Base-by-base conservation (phyloP, 2,329 filamentous ascomycete species). In the Fusarium pseudocircinatum region DNA sequence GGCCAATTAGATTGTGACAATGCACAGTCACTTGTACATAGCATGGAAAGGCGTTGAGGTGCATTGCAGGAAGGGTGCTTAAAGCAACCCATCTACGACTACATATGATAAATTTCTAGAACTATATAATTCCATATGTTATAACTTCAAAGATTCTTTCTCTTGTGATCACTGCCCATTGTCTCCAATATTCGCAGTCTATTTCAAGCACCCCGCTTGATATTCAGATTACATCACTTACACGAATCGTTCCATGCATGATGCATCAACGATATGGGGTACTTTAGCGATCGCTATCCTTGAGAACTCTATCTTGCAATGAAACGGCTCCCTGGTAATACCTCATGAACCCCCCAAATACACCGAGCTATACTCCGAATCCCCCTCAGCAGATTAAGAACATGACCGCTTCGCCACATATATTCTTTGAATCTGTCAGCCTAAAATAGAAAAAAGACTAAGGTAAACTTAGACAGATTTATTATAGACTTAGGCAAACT, bases 1-100 rank as follows among this genome's bases (percentile, higher is more conserved):
- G 54, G 50, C 57, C 61, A 60, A 61, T 66, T 39, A 39, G 37
- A 22, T 22, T 69, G 74, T 70, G 75, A 57, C 69, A 58, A 72
- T 70, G 69, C 70, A 71, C 53, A 63, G 69, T 75, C 72, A 78
- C 69, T 69, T 77, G 75, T 78, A 78, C 67, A 78, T 78, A 78
- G 63, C 75, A 78, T 77, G 74, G 74, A 59, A 76, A 76, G 77
- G 77, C 77, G 77, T 78, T 78, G 66, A 58, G 77, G 77, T 77
- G 73, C 69, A 73, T 71, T 78, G 54, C 63, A 57, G 32, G 46
- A 67, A 70, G 60, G 72, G 67, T 78, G 75, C 67, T 52, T 58
- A 67, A 30, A 75, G 74, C 70, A 78, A 77, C 66, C 39, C 50
- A 57, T 65, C 68, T 75, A 73, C 60, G 72, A 74, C 69, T 63